Evolutionary conservation across 148 eudicot genomes (phyloP), one percentile per base, ranked within the genome.

Genomic region (Polygonum maritimum): DNA sequence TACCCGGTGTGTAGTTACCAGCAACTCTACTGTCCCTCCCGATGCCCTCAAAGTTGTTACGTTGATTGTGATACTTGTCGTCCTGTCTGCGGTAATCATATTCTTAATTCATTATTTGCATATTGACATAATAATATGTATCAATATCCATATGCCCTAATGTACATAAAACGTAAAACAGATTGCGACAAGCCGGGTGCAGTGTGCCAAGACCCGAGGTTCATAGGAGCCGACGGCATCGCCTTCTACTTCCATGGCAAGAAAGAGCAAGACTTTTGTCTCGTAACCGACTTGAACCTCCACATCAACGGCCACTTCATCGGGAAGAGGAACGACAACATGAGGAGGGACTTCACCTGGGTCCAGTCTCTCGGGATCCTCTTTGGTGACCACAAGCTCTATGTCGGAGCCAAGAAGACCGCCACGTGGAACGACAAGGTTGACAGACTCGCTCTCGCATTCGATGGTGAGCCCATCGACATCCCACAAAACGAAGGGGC

Each of bases 281-380:
- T 89, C 0, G 92, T 89, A 21, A n/a, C 92, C 1, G 86, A 89
- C 78, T 60, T 82, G 35, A 89, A 87, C 83, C 88, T 89, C 80
- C 92, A 89, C 79, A 85, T 89, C 48, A 89, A 89, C 79, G 93
- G 83, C 16, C 93, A 85, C 76, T 89, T 89, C 82, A 89, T 89
- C 9, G 92, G 92, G 7, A 84, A 76, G 48, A 75, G 84, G 48
- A 84, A 85, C 73, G 14, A 80, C 6, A 72, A 79, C 77, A 84
- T 85, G 82, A 77, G 80, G 2, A 55, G 89, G 4, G 92, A 89
- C 87, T 89, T 89, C 82, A 89, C 92, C 0, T 89, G 92, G 92
- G 90, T 87, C 5, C 87, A 89, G 52, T 75, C 92, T 71, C 77
- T 89, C 54, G 90, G 84, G 26, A 82, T 89, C 73, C 83, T 89